These are phyloP conservation scores for Fusarium euwallaceae DNA, from an alignment of 2,329 filamentous ascomycete genomes.

Conservation along the genomic window DNA sequence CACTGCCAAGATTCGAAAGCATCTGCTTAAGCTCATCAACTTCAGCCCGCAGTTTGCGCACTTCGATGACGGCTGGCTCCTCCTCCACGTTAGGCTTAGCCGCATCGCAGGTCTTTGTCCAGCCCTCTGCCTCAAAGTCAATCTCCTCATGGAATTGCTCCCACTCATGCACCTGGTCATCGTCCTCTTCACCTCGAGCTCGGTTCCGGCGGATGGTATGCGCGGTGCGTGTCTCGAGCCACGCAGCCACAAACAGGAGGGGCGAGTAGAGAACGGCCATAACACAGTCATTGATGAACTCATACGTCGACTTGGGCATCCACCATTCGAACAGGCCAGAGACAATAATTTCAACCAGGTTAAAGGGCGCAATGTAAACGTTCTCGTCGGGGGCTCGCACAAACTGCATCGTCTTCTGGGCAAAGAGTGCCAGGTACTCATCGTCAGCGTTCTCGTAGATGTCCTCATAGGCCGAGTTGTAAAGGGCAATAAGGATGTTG, in stretches of 20 bases:
- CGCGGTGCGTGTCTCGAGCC: constrained; percentile 76
- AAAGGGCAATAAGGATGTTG: constrained; percentile 96
- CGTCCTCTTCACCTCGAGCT: constrained; percentile 85
- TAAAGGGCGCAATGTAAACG: constrained; percentile 96
- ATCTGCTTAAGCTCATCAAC: constrained; percentile 68
- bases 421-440: constrained; percentile 93
- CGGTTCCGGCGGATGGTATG: constrained; percentile 79
- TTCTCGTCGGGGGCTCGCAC: constrained; percentile 98
- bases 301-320: constrained; percentile 81
- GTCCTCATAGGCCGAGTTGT: constrained; percentile 96
- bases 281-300: constrained; percentile 86
- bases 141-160: constrained; percentile 81
- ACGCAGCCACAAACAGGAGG: constrained; percentile 82
- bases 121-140: constrained; percentile 87
- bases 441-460: constrained; percentile 94
- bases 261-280: constrained; percentile 91
- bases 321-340: constrained; percentile 94
- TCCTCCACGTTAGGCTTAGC: constrained; percentile 85
- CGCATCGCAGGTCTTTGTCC: constrained; percentile 83
- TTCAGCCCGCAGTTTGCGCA: constrained; percentile 69
- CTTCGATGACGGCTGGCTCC: constrained; percentile 80
- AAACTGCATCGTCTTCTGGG: constrained; percentile 96
- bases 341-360: constrained; percentile 87
- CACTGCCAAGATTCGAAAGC: constrained; percentile 52
- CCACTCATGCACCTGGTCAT: constrained; percentile 92